These are phyloP conservation scores for Haematococcus lacustris DNA, from an alignment of 139 green algal species.

Conservation along the genomic window DNA sequence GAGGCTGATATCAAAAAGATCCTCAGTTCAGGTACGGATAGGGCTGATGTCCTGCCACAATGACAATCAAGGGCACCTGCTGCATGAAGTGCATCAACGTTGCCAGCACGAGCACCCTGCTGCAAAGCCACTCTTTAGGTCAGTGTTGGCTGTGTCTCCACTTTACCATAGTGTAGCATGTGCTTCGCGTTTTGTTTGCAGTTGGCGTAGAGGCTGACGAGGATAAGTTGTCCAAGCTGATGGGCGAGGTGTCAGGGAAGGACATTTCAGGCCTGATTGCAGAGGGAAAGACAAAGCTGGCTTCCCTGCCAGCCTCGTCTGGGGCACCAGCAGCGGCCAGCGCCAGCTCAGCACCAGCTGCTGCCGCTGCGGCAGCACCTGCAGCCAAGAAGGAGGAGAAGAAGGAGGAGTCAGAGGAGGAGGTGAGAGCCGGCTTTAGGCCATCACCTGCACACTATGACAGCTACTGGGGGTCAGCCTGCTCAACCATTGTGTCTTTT, in stretches of 20 bases:
- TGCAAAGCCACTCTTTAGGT: too few relatives aligned
- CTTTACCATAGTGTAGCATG: too few relatives aligned
- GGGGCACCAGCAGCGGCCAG: conserved; percentile 21
- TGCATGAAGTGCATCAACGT: too few relatives aligned
- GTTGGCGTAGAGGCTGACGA: conserved; percentile 65
- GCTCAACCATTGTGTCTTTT: too few relatives aligned
- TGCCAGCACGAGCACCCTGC: too few relatives aligned
- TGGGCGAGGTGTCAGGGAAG: conserved; percentile 68
- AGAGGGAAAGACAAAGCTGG: conserved; percentile 56
- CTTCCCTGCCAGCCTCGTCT: conserved; percentile 54
- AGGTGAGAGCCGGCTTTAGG: too few relatives aligned
- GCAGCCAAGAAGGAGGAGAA: conserved; percentile 58
- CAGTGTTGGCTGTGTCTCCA: too few relatives aligned
- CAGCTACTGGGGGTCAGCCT: too few relatives aligned
- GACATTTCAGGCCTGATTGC: conserved; percentile 44
- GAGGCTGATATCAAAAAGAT: conserved; percentile 65
- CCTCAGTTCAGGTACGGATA: conserved; percentile 47
- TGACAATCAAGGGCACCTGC: too few relatives aligned
- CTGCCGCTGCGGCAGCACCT: conserved; percentile 16
- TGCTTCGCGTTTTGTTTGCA: too few relatives aligned
- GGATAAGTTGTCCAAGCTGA: conserved; percentile 53
- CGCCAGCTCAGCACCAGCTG: conserved; percentile 24
- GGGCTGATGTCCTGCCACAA: too few relatives aligned
- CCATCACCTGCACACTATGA: too few relatives aligned
- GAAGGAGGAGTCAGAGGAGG: conserved; percentile 51